Evolutionary conservation across 352 stramenopile genomes (phyloP), one percentile per base, ranked within the genome.

Genomic region (Globisporangium takayamanum): DNA sequence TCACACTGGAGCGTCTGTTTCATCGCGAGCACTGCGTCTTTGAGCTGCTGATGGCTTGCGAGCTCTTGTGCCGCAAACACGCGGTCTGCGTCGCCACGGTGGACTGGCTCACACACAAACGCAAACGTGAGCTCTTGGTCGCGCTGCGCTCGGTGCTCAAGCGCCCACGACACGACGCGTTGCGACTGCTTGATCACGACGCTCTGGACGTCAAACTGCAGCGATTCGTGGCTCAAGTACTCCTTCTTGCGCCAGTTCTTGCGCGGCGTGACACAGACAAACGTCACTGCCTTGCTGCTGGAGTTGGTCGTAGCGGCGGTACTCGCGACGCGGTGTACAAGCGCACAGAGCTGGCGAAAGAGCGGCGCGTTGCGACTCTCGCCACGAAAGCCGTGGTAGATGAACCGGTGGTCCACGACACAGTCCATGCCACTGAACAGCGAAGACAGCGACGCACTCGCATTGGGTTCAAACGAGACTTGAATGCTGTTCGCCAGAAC

Each of bases 201-300:
- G 26, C 68, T 67, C 30, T 71, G 66, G 12, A 80, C 54, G 11
- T 70, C 59, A 25, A 71, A 81, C 10, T 48, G 53, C 10, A 83
- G 60, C 7, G 62, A 53, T 7, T 57, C 30, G 41, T 85, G 78
- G 0, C 72, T 62, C 16, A 89, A 46, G 41, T 74, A 89, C 28
- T 85, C 76, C 50, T 75, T 69, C 46, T 83, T 84, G 44, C 77
- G 73, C 80, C 80, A 89, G 37, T 83, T 76, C 56, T 87, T 89
- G 25, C 77, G 67, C 20, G 72, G 72, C 2, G 77, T 80, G 3
- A 89, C 26, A 20, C 64, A 84, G 45, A 86, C 56, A 8, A 88
- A 36, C 22, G 49, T 62, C 14, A 57, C 26, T 48, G 10, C 60
- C 20, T 28, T 26, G 20, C 5, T 60, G 15, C 37, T 22, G 25